Percentiles rank a stretch among this genome's conserved stretches.
phyloP scores from a whole-genome alignment of 192 early-diverging fungal species.

The Gamsiella multidivaricata region DNA sequence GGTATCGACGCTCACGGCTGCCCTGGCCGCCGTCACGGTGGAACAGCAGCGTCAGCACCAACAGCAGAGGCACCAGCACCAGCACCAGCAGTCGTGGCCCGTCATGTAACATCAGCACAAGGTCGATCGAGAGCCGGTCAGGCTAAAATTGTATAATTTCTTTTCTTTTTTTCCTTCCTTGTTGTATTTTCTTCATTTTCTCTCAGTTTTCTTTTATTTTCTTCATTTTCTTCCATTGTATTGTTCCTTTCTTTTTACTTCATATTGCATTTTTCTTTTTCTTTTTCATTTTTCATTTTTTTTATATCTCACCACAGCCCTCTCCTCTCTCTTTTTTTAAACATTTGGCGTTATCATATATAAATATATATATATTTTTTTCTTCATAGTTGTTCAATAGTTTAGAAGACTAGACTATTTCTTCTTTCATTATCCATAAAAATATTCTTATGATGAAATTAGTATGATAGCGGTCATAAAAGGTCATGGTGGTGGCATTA shows the following conservation, averaged over 20 bases:
- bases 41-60: conserved; percentile 40
- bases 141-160: too few species aligned
- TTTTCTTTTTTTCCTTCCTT: too few species aligned
- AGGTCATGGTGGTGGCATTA: neutral
- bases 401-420: too few species aligned
- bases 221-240: neutral
- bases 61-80: conserved; percentile 14
- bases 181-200: too few species aligned
- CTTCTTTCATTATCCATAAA: too few species aligned
- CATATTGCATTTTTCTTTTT: neutral
- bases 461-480: too few species aligned
- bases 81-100: conserved; percentile 13
- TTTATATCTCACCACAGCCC: neutral
- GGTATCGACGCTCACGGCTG: conserved; percentile 47
- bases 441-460: too few species aligned
- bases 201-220: neutral
- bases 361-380: too few species aligned
- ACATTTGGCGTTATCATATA: too few species aligned
- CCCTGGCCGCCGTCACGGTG: conserved; percentile 41
- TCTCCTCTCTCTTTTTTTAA: neutral
- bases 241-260: neutral
- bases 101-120: too few species aligned
- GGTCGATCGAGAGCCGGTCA: too few species aligned
- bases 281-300: neutral
- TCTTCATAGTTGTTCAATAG: too few species aligned